phyloP scores from a whole-genome alignment of 2,329 filamentous ascomycete species.

The Alternaria arbusti region DNA sequence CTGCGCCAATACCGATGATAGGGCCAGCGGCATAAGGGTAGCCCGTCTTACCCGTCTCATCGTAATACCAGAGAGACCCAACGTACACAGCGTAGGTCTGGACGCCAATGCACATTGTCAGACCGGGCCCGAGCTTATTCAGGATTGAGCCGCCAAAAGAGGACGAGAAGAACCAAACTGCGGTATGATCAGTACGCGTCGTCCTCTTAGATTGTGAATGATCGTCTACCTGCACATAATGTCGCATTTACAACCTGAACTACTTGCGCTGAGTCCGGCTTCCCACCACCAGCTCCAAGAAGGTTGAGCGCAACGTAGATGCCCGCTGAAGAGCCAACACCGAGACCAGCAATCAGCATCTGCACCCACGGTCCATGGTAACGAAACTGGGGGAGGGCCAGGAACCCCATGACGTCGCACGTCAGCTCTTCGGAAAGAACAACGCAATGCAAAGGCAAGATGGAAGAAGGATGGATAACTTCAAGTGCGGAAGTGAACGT shows the following conservation, averaged over 20 bases:
- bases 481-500: background rate
- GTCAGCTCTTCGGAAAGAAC: background rate
- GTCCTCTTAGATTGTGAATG: too few relatives aligned
- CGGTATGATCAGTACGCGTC: background rate
- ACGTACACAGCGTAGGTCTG: constrained; percentile 41
- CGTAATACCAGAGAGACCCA: constrained; percentile 43
- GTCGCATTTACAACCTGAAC: constrained; percentile 43
- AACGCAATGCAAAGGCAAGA: background rate
- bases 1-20: constrained; percentile 42
- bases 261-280: constrained; percentile 38
- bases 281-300: constrained; percentile 38
- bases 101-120: constrained; percentile 42
- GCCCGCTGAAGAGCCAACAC: constrained; percentile 38
- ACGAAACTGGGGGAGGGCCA: constrained; percentile 33
- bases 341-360: constrained; percentile 37
- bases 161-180: constrained; percentile 42
- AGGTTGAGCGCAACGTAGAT: constrained; percentile 42
- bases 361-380: constrained; percentile 42
- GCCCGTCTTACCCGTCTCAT: constrained; percentile 39
- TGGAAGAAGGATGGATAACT: background rate
- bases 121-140: constrained; percentile 39
- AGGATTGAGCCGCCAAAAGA: constrained; percentile 41
- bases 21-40: constrained; percentile 39
- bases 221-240: constrained; percentile 28
- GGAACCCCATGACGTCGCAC: constrained; percentile 26